Percentiles rank a stretch among this genome's conserved stretches.
phyloP scores from a whole-genome alignment of 2,329 filamentous ascomycete species.

The Aschersonia sp. region DNA sequence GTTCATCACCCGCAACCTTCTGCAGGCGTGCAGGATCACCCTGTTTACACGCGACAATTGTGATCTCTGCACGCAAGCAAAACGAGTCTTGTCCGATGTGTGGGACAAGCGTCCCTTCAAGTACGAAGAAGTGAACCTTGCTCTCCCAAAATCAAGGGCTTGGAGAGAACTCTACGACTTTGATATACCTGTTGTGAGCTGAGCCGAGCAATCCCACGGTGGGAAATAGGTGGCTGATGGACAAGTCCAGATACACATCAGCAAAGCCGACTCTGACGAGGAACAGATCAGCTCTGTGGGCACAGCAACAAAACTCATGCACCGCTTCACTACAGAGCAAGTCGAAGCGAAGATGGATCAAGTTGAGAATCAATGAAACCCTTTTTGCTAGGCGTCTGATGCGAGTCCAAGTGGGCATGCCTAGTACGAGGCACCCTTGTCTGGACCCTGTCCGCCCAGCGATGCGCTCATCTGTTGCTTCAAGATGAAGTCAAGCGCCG shows the following conservation, averaged over 20 bases:
- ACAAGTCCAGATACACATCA: constrained; percentile 42
- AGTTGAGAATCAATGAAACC: constrained; percentile 19
- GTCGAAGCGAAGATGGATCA: constrained; percentile 56
- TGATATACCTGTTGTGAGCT: constrained; percentile 61
- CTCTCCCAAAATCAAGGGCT: constrained; percentile 42
- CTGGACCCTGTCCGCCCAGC: constrained; percentile 21
- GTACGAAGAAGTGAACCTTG: constrained; percentile 57
- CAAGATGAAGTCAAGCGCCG: constrained; percentile 29
- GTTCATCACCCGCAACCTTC: constrained; percentile 33
- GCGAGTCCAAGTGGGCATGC: background rate
- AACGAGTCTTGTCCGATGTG: constrained; percentile 51
- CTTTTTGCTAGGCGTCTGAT: background rate
- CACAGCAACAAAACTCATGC: constrained; percentile 60
- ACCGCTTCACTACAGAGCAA: constrained; percentile 55
- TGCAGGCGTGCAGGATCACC: constrained; percentile 51
- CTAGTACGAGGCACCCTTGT: constrained; percentile 26
- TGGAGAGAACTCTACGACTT: constrained; percentile 70
- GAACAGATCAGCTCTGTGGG: constrained; percentile 40
- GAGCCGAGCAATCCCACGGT: too few relatives aligned
- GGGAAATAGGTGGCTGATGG: background rate
- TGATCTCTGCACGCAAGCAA: constrained; percentile 55
- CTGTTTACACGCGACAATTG: constrained; percentile 63
- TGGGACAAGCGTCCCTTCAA: constrained; percentile 53
- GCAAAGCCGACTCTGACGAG: constrained; percentile 34
- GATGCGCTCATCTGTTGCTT: constrained; percentile 32